Base-by-base conservation (phyloP, 2,329 filamentous ascomycete genomes). In the Colletotrichum liriopes region DNA sequence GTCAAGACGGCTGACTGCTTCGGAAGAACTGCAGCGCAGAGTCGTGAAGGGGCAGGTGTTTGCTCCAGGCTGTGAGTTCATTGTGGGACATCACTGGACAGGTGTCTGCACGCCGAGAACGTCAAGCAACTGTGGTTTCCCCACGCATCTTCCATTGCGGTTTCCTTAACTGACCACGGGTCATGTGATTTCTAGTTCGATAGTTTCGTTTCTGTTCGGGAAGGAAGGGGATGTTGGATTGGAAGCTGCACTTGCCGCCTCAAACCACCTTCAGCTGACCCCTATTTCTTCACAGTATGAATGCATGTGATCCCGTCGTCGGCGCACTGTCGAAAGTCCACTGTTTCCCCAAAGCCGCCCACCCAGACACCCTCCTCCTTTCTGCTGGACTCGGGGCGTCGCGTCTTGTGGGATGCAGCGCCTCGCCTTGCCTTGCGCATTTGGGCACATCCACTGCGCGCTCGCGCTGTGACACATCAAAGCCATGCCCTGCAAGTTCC, bases 311-410 rank as follows among this genome's bases (percentile, higher is more conserved):
- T 20, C 8, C 1, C 6, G 9, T 32, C 20, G 23, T 3, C n/a
- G 45, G 51, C 51, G 68, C 58, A 71, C 68, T 67, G 64, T 41
- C 41, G 23, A 14, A 49, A 60, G 47, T 60, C 67, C 67, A 70
- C 67, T 70, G 60, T 55, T 71, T 61, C 64, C 43, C 64, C 64
- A 18, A 62, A 39, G 32, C 29, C 43, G 23, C 9, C 41, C 59
- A 51, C n/a, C 14, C 55, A 9, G 55, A 23, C 18, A 7, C 23
- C 32, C 29, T 16, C 43, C 16, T 37, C 35, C 23, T 16, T 56
- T 37, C 35, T 51, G 20, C 54, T 51, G 39, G 62, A 35, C 54
- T 70, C 29, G 35, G 52, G 20, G 35, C 54, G 45, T 20, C 41
- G 56, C 37, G 56, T 62, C 60, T 52, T n/a, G 45, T 62, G 39